Conservation (phyloP, 768 basidiomycete genomes). For the Pholiota microspora region DNA sequence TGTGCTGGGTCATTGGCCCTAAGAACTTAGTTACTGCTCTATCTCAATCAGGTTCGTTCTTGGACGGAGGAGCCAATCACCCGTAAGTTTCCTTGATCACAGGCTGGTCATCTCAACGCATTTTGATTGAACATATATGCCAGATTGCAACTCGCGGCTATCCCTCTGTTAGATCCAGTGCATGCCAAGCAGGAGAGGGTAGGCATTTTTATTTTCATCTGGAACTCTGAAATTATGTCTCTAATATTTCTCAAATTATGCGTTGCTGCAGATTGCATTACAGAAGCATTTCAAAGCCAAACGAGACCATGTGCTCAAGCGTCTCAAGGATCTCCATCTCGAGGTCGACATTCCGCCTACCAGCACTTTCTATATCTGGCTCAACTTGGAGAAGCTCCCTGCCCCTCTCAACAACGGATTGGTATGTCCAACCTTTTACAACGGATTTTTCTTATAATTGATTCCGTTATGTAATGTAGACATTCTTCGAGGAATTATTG, state of each 20-base stretch:
- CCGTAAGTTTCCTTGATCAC: slow-evolving; percentile 49
- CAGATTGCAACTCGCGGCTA: slow-evolving; percentile 85
- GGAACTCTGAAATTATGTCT: neutral
- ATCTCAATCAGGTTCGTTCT: slow-evolving; percentile 91
- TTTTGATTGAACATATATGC: neutral
- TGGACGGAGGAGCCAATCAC: slow-evolving; percentile 94
- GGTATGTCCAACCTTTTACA: slow-evolving; percentile 33
- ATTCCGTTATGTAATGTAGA: slow-evolving; percentile 38
- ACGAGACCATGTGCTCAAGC: slow-evolving; percentile 82
- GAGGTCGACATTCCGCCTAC: slow-evolving; percentile 74
- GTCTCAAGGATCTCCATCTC: slow-evolving; percentile 77
- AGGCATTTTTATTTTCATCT: neutral
- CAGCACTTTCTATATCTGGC: slow-evolving; percentile 94
- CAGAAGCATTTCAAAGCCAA: slow-evolving; percentile 91
- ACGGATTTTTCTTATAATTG: neutral
- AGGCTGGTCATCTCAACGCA: neutral
- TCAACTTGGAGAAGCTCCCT: slow-evolving; percentile 78
- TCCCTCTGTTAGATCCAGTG: slow-evolving; percentile 74
- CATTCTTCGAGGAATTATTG: slow-evolving; percentile 92
- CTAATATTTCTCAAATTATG: neutral
- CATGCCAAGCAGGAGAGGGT: slow-evolving; percentile 72
- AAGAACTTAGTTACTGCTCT: slow-evolving; percentile 86
- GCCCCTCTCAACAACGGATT: slow-evolving; percentile 86
- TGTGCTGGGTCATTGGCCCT: slow-evolving; percentile 93
- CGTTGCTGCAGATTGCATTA: slow-evolving; percentile 55